Conservation (phyloP, 495 filamentous ascomycete genomes). For the Penicillium taxi region DNA sequence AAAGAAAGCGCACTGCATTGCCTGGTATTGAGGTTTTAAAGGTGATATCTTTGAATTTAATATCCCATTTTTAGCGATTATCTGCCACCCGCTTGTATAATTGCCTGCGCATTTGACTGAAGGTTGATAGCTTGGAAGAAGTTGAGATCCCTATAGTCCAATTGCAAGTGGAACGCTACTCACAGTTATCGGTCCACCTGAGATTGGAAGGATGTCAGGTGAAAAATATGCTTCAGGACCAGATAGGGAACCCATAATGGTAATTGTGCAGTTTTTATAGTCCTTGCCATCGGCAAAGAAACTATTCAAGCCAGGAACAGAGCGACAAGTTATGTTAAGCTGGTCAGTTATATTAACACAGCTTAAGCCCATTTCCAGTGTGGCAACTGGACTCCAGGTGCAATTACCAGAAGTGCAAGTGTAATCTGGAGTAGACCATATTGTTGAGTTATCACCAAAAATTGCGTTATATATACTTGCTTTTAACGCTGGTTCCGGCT, state of each 20-base stretch:
- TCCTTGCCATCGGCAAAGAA: too few relatives aligned
- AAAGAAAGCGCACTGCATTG: constrained; percentile 10
- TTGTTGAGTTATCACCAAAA: constrained; percentile 4
- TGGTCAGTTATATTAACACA: constrained; percentile 10
- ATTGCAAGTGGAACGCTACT: too few relatives aligned
- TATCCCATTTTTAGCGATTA: too few relatives aligned
- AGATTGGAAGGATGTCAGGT: too few relatives aligned
- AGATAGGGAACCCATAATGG: not conserved
- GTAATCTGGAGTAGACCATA: constrained; percentile 12
- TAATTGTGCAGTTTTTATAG: too few relatives aligned
- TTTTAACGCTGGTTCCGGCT: not conserved
- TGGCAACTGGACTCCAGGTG: constrained; percentile 11
- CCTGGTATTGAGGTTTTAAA: constrained; percentile 2
- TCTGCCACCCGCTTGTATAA: too few relatives aligned
- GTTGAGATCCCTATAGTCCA: too few relatives aligned
- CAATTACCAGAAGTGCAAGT: constrained; percentile 11
- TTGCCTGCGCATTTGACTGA: too few relatives aligned
- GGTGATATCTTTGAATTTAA: constrained; percentile 2
- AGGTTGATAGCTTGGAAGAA: too few relatives aligned
- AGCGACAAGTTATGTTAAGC: constrained; percentile 1
- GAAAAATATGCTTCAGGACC: too few relatives aligned
- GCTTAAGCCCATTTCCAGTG: constrained; percentile 5
- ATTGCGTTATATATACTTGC: not conserved
- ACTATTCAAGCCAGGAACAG: not conserved
- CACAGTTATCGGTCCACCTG: too few relatives aligned